Base-by-base conservation (phyloP, 208 protist genomes). In the Trypanosoma grayi region DNA sequence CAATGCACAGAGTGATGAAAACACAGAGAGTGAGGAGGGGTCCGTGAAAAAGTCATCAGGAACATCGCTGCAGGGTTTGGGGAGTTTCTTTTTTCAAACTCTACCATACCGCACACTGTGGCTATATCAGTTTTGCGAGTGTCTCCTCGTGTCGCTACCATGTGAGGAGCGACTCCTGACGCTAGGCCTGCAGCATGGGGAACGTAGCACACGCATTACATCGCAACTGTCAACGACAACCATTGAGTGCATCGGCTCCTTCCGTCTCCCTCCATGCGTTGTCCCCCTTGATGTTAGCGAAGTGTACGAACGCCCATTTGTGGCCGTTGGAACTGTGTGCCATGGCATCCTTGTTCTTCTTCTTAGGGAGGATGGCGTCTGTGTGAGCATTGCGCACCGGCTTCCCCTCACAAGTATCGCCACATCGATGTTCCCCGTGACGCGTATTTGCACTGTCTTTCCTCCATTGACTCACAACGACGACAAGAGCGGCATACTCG, bases 131-230 rank as follows among this genome's bases (percentile, higher is more conserved):
- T 45, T 70, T 43, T 36, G 43, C 13, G 62, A 66, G 0, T 50
- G 59, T 22, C 28, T 94, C 33, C 57, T 91, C 14, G 76, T 83
- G 14, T 88, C 79, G 1, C 66, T 94, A 10, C 77, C 87, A 5
- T 90, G 76, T 66, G 87, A 94, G 53, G 87, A 94, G 62, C 74
- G 83, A 8, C 5, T 94, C 9, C 39, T 91, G 10, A 81, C 79
- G 4, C 33, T 93, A n/a, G 53, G 24, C 44, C 20, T 37, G 20
- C 30, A n/a, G 44, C 6, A 16, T 16, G 34, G 31, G 9, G 14
- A 41, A 24, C 25, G 60, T 8, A 25, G 5, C 14, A 53, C 1
- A 7, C 2, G 11, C 4, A 54, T 60, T 25, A 18, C 43, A 8
- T 50, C 56, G 13, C 0, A 27, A 3, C 9, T 65, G n/a, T 30